phyloP scores from a whole-genome alignment of 2,329 filamentous ascomycete genomes.

The Hymenoscyphus salicellus region DNA sequence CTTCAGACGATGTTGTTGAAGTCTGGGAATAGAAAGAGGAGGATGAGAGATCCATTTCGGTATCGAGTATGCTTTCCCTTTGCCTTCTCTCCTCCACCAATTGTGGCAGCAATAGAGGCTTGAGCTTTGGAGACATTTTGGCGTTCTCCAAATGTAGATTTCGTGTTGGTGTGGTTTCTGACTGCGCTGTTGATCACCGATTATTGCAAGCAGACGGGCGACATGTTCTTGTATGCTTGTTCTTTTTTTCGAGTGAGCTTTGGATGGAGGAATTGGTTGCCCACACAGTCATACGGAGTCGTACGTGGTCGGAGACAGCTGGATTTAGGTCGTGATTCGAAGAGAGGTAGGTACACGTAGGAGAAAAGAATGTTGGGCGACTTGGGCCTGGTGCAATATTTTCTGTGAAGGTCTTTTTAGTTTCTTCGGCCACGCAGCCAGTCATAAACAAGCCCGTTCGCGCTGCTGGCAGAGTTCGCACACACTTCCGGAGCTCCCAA shows the following conservation, averaged over 20 bases:
- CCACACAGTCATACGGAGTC: conserved; percentile 6
- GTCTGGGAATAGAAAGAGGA: conserved; percentile 32
- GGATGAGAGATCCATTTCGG: conserved; percentile 33
- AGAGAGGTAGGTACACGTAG: conserved; percentile 31
- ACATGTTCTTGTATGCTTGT: conserved; percentile 26
- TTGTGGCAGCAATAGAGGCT: conserved; percentile 53
- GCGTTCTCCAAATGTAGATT: conserved; percentile 8
- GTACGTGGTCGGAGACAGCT: conserved; percentile 33
- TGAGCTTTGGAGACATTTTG: conserved; percentile 44
- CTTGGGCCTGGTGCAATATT: conserved; percentile 10
- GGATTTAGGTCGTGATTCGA: conserved; percentile 24
- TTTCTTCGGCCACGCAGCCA: conserved; percentile 5
- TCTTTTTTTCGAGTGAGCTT: conserved; percentile 15
- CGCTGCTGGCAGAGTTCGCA: conserved; percentile 3
- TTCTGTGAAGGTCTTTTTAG: conserved; percentile 3
- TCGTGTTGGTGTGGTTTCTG: conserved; percentile 1
- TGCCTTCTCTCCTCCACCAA: conserved; percentile 51
- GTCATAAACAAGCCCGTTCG: conserved; percentile 6
- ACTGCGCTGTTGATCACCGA: conserved; percentile 19
- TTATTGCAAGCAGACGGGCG: conserved; percentile 24
- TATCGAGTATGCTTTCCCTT: conserved; percentile 38
- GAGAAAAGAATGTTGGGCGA: conserved; percentile 17
- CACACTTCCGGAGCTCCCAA: conserved; percentile 3
- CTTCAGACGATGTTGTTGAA: conserved; percentile 60
- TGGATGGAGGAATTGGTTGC: conserved; percentile 20